These are phyloP conservation scores for Fraxinus baroniana DNA, from an alignment of 305 asterid genomes.

Conservation along the genomic window DNA sequence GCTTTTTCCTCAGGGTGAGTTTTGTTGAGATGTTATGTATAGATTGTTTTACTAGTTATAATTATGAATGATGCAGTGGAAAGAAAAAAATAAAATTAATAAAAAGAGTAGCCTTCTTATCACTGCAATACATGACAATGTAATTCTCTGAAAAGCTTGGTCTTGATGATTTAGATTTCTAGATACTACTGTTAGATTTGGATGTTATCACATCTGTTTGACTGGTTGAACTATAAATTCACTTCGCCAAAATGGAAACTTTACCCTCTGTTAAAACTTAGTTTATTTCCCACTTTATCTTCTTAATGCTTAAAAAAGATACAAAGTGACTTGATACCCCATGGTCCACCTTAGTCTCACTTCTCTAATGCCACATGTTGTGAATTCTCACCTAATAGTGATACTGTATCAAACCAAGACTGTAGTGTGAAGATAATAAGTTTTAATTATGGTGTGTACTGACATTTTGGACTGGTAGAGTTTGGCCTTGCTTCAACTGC, in stretches of 20 bases:
- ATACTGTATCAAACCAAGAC: neutral
- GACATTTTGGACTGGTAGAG: neutral
- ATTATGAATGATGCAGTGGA: neutral
- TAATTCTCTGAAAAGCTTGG: neutral
- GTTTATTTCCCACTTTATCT: neutral
- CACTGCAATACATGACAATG: neutral
- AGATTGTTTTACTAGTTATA: neutral
- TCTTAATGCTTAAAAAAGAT: neutral
- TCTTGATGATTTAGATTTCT: neutral
- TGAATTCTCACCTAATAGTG: neutral
- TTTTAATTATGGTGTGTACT: neutral
- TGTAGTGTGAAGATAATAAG: neutral
- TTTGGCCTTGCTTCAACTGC: neutral
- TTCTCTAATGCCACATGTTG: neutral
- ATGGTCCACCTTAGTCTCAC: neutral
- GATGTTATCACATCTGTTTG: neutral
- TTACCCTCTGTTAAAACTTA: neutral
- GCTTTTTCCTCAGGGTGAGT: neutral
- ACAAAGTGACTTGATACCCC: neutral
- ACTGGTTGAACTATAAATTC: neutral
- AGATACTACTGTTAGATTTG: neutral
- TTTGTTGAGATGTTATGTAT: neutral
- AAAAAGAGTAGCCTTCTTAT: neutral
- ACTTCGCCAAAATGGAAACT: neutral
- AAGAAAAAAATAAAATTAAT: neutral